Conservation (phyloP, 345 rosid genomes). For the Brassica incana region DNA sequence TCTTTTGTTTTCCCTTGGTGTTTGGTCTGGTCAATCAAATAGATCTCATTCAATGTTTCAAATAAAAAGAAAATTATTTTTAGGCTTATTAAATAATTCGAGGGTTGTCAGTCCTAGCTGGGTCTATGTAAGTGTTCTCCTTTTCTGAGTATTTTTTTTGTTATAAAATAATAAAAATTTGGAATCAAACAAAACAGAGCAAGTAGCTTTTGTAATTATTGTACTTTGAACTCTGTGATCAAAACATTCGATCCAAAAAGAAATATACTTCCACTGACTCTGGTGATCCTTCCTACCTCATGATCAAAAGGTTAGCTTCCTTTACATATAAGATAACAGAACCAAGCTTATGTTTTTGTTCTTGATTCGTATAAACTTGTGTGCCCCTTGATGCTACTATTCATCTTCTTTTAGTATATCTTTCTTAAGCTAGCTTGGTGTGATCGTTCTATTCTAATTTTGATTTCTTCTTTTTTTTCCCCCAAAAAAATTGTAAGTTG, state of each 20-base stretch:
- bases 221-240: slow-evolving; percentile 18
- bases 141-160: background rate
- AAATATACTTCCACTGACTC: slow-evolving; percentile 26
- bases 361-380: slow-evolving; percentile 7
- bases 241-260: slow-evolving; percentile 4
- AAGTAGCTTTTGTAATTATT: slow-evolving; percentile 14
- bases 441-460: slow-evolving; percentile 7
- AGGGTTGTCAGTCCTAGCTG: slow-evolving; percentile 40
- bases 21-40: slow-evolving; percentile 6
- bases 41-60: slow-evolving; percentile 32
- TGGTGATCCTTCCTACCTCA: slow-evolving; percentile 7
- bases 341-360: background rate
- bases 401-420: background rate
- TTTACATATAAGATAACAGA: background rate
- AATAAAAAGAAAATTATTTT: too few relatives aligned
- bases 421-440: slow-evolving; percentile 1
- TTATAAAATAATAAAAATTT: background rate
- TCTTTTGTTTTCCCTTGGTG: background rate
- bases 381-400: slow-evolving; percentile 12
- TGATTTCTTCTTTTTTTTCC: background rate
- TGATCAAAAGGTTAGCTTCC: slow-evolving; percentile 13
- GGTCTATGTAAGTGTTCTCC: slow-evolving; percentile 19
- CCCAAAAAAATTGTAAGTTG: slow-evolving; percentile 5
- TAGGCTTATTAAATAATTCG: background rate
- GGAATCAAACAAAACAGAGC: slow-evolving; percentile 15